Evolutionary conservation across 2,329 filamentous ascomycete species (phyloP).

Genomic region (Aspergillus terreus): DNA sequence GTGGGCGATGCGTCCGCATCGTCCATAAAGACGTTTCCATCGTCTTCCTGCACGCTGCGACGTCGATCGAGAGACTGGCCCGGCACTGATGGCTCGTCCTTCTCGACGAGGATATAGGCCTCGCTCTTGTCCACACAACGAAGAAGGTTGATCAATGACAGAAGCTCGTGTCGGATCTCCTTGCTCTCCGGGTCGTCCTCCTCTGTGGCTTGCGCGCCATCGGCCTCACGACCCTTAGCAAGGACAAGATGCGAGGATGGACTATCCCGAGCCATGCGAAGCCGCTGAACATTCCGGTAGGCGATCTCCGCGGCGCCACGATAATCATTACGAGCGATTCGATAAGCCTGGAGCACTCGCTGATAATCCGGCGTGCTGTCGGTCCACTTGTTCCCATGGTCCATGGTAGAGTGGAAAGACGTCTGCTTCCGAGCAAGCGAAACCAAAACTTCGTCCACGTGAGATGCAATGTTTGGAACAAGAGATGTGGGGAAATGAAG

Average conservation of each 20-base stretch:
- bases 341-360: slow-evolving; percentile 87
- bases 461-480: slow-evolving; percentile 64
- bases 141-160: slow-evolving; percentile 90
- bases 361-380: slow-evolving; percentile 65
- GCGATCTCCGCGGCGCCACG: slow-evolving; percentile 66
- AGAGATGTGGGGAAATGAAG: slow-evolving; percentile 68
- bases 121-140: slow-evolving; percentile 79
- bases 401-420: slow-evolving; percentile 51
- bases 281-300: slow-evolving; percentile 53
- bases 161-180: slow-evolving; percentile 63
- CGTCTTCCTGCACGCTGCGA: slow-evolving; percentile 39
- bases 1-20: slow-evolving; percentile 24
- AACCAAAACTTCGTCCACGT: slow-evolving; percentile 74
- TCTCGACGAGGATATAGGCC: slow-evolving; percentile 65
- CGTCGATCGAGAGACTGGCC: slow-evolving; percentile 42
- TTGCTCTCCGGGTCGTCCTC: slow-evolving; percentile 50
- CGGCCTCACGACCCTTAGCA: slow-evolving; percentile 33
- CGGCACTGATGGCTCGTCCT: slow-evolving; percentile 24
- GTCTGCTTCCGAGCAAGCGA: slow-evolving; percentile 66
- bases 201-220: slow-evolving; percentile 26
- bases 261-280: slow-evolving; percentile 38
- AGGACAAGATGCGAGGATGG: slow-evolving; percentile 33
- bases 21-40: slow-evolving; percentile 38
- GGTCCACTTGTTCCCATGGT: slow-evolving; percentile 33
- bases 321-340: slow-evolving; percentile 79